phyloP scores from a whole-genome alignment of 2,329 filamentous ascomycete genomes.

The Diaporthe batatas region DNA sequence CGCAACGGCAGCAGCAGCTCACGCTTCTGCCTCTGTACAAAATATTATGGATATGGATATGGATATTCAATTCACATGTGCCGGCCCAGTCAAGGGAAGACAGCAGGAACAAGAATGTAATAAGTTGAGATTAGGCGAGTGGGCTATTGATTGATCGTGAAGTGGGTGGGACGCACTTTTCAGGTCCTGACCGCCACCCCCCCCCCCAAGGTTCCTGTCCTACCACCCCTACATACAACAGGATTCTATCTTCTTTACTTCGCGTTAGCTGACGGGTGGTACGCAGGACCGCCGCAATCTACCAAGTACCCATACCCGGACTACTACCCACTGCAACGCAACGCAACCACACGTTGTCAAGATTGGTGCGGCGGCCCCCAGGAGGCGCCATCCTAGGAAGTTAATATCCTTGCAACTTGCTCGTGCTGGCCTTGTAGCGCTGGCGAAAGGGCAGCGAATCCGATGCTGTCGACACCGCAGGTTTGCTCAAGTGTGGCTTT shows the following conservation, averaged over 20 bases:
- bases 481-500: constrained; percentile 1
- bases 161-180: constrained; percentile 32
- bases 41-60: constrained; percentile 24
- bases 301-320: constrained; percentile 32
- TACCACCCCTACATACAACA: constrained; percentile 7
- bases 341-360: constrained; percentile 27
- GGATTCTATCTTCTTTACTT: constrained; percentile 16
- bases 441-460: constrained; percentile 3
- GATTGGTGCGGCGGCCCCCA: constrained; percentile 23
- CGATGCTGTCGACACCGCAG: constrained; percentile 2
- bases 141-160: constrained; percentile 23
- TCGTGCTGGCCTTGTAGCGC: neutral
- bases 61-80: constrained; percentile 29
- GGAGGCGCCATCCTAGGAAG: neutral
- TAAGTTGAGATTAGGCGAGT: constrained; percentile 21
- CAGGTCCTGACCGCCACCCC: constrained; percentile 28
- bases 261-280: constrained; percentile 23
- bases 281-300: constrained; percentile 24
- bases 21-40: constrained; percentile 21
- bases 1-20: constrained; percentile 27
- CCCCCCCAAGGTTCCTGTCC: neutral
- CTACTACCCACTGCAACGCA: constrained; percentile 30
- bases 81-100: constrained; percentile 24
- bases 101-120: constrained; percentile 4
- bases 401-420: constrained; percentile 5